Evolutionary conservation across 306 rosid species (phyloP), one percentile per base, ranked within the genome.

Genomic region (Astragalus glycyphyllos): DNA sequence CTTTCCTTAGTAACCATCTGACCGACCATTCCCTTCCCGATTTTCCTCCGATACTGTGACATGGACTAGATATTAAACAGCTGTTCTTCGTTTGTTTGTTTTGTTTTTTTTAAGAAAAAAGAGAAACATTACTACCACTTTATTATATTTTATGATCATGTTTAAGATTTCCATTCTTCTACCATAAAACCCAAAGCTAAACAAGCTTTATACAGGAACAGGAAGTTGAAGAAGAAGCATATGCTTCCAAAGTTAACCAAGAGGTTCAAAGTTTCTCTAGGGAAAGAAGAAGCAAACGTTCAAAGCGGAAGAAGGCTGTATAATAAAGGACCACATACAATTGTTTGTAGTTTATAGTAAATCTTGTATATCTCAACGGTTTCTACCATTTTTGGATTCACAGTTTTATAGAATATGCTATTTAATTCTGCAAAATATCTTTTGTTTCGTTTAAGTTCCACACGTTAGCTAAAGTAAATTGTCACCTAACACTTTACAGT

Each of bases 211-310:
- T 80, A 55, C 86, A 86, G 97, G 97, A 75, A 48, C 86, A 58
- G 61, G 86, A 79, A 72, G 77, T 44, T 74, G 74, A 73, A 12
- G 96, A 91, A 82, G 92, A 87, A 71, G 85, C 85, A 41, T 85
- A 84, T 64, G 85, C 84, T 65, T 85, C 97, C 11, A 77, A 78
- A 41, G 77, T 51, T 42, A 71, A 68, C 47, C 73, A 95, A 57
- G 92, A 83, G 58, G 81, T 68, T 84, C 88, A 86, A 42, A 76
- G 72, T 72, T 79, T 23, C 78, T 83, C 86, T 57, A 90, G 84
- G 80, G 95, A 82, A 38, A 95, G 83, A 80, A 91, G 91, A 89
- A 95, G 96, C 84, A 95, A 95, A 81, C 97, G 97, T 63, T 94
- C 98, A 6, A 94, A 90, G 84, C 82, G 96, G 87, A 94, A 87